phyloP scores from a whole-genome alignment of 495 filamentous ascomycete species.

The Podospora anserina region DNA sequence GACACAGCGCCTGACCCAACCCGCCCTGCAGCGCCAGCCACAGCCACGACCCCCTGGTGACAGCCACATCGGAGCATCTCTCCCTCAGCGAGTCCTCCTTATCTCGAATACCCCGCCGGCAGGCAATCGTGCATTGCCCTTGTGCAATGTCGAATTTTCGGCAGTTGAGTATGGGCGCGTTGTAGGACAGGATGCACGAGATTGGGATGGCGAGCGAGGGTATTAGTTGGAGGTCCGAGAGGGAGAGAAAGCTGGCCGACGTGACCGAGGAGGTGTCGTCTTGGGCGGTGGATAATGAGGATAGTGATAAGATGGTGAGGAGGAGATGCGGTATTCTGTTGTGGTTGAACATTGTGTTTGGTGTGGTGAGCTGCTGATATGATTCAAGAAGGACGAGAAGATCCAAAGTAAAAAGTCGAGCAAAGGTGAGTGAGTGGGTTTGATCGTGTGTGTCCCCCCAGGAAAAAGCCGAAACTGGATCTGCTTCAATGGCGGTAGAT shows the following conservation, averaged over 20 bases:
- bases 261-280: conserved; percentile 27
- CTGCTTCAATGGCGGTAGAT: conserved; percentile 22
- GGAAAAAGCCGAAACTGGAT: conserved; percentile 22
- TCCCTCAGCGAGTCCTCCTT: conserved; percentile 25
- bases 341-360: conserved; percentile 22
- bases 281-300: neutral
- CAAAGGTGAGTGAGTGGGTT: neutral
- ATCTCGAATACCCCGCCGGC: conserved; percentile 32
- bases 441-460: neutral
- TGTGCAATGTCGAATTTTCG: conserved; percentile 33
- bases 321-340: conserved; percentile 23
- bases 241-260: conserved; percentile 32
- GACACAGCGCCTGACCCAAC: conserved; percentile 37
- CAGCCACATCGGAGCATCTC: conserved; percentile 32
- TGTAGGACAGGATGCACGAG: conserved; percentile 41
- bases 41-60: conserved; percentile 31
- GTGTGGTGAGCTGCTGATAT: neutral
- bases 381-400: neutral
- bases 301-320: conserved; percentile 19
- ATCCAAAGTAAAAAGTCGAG: neutral
- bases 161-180: conserved; percentile 35
- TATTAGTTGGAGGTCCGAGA: conserved; percentile 41
- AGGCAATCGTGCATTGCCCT: conserved; percentile 37
- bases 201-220: conserved; percentile 36
- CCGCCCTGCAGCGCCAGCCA: conserved; percentile 36